Base-by-base conservation (phyloP, 2,329 filamentous ascomycete species). In the Epicoccum sorghinum region DNA sequence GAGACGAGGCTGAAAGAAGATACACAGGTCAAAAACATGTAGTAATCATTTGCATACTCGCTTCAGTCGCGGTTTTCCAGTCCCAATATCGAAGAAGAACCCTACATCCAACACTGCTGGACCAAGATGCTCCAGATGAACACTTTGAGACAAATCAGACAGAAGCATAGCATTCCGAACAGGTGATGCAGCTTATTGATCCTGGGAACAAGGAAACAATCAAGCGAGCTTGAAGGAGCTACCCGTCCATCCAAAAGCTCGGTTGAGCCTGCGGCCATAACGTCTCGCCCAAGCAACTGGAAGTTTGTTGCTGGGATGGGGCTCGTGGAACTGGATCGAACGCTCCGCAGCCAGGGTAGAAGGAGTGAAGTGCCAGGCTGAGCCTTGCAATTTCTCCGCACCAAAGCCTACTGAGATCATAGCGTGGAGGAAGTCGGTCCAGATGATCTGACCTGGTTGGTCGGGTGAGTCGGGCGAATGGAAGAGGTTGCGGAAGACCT, bases 271-370 rank as follows among this genome's bases (percentile, higher is more conserved):
- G 40, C 82, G 70, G 0, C 83, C 84, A 58, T 78, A 70, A 1
- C 77, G 66, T 41, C 82, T 73, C 0, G 81, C 82, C 36, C 66
- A 68, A 1, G 60, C 58, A 55, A 80, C 82, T 0, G 79, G 71
- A 3, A 87, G 75, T 68, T 86, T 86, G 1, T 72, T 71, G 1
- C 64, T 65, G 0, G 83, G 82, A 67, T 87, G 84, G 2, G 85
- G 84, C 62, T 86, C 83, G 57, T 87, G 83, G 56, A 87, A 84
- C 48, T 85, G 81, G 29, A 87, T 87, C 23, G 77, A 78, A 4
- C 79, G 68, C 35, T 78, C 72, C 0, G 79, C 73, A 47, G 80
- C 75, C 22, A 78, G 54, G 3, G 59, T 61, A 3, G 27, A 3
- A 4, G 80, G 80, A 12, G 72, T 75, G 56, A 87, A 87, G 9